Conservation (phyloP, 2,329 filamentous ascomycete species). For the Fusarium sp. region DNA sequence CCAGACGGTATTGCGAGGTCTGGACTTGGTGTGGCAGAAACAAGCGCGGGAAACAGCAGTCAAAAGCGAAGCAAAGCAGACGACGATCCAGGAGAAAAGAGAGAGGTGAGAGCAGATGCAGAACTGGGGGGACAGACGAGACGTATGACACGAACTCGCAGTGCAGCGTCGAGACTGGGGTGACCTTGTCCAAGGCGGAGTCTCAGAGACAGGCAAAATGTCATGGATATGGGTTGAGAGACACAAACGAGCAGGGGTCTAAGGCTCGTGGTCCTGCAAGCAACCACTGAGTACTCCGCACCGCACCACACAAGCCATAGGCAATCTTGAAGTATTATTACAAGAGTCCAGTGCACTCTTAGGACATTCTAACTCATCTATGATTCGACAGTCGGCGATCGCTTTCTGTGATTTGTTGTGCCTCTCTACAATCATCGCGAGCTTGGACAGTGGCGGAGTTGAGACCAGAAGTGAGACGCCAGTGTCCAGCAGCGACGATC, state of each 20-base stretch:
- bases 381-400: slow-evolving; percentile 23
- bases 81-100: slow-evolving; percentile 33
- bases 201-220: slow-evolving; percentile 39
- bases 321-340: slow-evolving; percentile 23
- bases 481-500: slow-evolving; percentile 26
- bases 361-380: neutral
- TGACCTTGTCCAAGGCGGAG: slow-evolving; percentile 38
- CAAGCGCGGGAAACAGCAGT: slow-evolving; percentile 38
- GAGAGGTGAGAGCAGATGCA: slow-evolving; percentile 36
- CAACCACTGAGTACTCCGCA: slow-evolving; percentile 32
- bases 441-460: slow-evolving; percentile 38
- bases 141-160: slow-evolving; percentile 35
- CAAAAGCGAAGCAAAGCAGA: slow-evolving; percentile 30
- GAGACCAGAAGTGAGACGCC: slow-evolving; percentile 27
- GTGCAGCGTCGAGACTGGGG: slow-evolving; percentile 35
- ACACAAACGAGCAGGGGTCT: slow-evolving; percentile 40
- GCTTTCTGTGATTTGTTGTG: slow-evolving; percentile 4
- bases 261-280: slow-evolving; percentile 36
- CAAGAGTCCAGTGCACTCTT: neutral
- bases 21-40: slow-evolving; percentile 49
- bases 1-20: slow-evolving; percentile 52
- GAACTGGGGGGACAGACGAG: slow-evolving; percentile 30
- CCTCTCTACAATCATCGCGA: slow-evolving; percentile 23
- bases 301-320: slow-evolving; percentile 23
- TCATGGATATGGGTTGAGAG: slow-evolving; percentile 28